Conservation (phyloP, 129 eudicot genomes). For the Calendula officinalis region DNA sequence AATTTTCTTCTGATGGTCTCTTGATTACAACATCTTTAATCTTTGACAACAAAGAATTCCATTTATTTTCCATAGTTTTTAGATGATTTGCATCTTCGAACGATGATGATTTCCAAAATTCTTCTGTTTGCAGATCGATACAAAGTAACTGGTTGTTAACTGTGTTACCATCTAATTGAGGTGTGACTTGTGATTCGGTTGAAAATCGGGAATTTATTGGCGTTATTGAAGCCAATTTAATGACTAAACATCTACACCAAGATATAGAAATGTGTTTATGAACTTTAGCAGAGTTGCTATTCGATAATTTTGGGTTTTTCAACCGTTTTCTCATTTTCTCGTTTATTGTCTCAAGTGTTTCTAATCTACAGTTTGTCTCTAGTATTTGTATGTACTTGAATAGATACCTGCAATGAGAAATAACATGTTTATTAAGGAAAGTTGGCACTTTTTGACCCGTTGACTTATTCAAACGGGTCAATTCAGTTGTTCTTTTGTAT, state of each 20-base stretch:
- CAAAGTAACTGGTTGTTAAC: slow-evolving; percentile 65
- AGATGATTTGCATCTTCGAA: slow-evolving; percentile 68
- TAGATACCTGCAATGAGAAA: slow-evolving; percentile 59
- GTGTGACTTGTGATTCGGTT: slow-evolving; percentile 39
- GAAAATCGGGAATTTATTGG: slow-evolving; percentile 57
- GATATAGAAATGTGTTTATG: slow-evolving; percentile 78
- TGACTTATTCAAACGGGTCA: neutral
- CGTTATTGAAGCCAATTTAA: slow-evolving; percentile 68
- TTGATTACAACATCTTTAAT: slow-evolving; percentile 74
- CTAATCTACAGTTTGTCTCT: slow-evolving; percentile 65
- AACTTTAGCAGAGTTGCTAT: slow-evolving; percentile 64
- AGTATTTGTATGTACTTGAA: slow-evolving; percentile 68
- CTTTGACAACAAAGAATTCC: slow-evolving; percentile 70
- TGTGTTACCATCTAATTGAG: slow-evolving; percentile 35
- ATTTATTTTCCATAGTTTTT: slow-evolving; percentile 55
- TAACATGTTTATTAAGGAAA: slow-evolving; percentile 11
- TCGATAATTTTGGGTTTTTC: slow-evolving; percentile 89
- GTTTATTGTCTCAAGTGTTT: slow-evolving; percentile 81
- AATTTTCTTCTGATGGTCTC: slow-evolving; percentile 67
- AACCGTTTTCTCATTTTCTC: slow-evolving; percentile 94
- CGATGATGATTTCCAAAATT: slow-evolving; percentile 74
- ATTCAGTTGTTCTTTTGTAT: neutral
- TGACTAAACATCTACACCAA: slow-evolving; percentile 89
- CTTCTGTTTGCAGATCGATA: slow-evolving; percentile 70
- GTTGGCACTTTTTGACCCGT: slow-evolving; percentile 1